Base-by-base conservation (phyloP, 306 rosid genomes). In the Gastrolobium villosum region DNA sequence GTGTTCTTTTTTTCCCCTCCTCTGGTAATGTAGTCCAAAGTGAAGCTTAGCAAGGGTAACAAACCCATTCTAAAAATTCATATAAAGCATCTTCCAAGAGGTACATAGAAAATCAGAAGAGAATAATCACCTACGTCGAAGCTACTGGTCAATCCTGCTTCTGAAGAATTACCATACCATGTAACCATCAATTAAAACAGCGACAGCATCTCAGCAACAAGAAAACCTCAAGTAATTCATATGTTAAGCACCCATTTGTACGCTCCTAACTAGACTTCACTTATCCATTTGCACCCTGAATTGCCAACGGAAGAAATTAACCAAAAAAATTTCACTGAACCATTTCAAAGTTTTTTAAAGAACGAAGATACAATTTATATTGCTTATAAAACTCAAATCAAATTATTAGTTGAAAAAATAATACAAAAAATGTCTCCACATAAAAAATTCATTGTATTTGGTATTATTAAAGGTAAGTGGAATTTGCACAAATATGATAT, bases 241-340 rank as follows among this genome's bases (percentile, higher is more conserved):
- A 36, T 39, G 72, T 73, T 15, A 56, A 55, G 78, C 74, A 76
- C 65, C 86, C 82, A 72, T 77, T 74, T 80, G 55, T 83, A 86
- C 68, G 78, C 80, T 80, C 64, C 84, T 82, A 56, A 75, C 81
- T 82, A 80, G 67, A 84, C 81, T 70, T 86, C 75, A 48, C 56
- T 11, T 53, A 50, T 78, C 84, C 77, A 79, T 55, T 72, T 53
- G 78, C 78, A 77, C 61, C 85, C 87, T 82, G 88, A 82, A 79
- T 70, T 70, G 65, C 45, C 76, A 81, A 60, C 3, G 14, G 74
- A 79, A 56, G 60, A 64, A 73, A 61, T 54, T 57, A 77, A 78
- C 65, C 15, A 57, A 57, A 80, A 62, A 62, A 10, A 50, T 55
- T 34, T 65, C 49, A 13, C 11, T 46, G 64, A 46, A 52, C 70